Base-by-base conservation (phyloP, 805 yeast genomes). In the Lachancea waltii region DNA sequence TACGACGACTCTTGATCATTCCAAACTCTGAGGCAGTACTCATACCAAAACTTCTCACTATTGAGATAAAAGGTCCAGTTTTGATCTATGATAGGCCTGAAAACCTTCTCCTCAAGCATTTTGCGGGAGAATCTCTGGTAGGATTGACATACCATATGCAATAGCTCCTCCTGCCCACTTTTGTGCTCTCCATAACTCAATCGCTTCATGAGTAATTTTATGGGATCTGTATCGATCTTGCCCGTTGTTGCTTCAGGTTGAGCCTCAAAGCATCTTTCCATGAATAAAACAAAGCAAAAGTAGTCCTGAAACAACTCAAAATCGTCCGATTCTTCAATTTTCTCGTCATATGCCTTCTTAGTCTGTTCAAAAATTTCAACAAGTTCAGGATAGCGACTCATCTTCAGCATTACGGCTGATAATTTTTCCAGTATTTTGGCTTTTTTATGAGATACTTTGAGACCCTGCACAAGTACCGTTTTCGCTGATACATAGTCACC, bases 271-370 rank as follows among this genome's bases (percentile, higher is more conserved):
- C 29, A 17, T 21, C 28, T 26, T 22, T 38, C 50, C 15, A 38
- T 16, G 30, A 59, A 59, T 11, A 48, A 32, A 24, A 45, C 39
- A 34, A 45, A 53, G 21, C 56, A 56, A n/a, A 59, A 41, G 34
- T 45, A 52, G 35, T 59, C 64, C 54, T 57, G 51, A 39, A 59
- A 58, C 11, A 56, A 14, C 24, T 53, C 53, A 34, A 53, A 58
- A 32, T 53, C 56, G 18, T 56, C 56, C 7, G 43, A 31, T 3
- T 42, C 38, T 20, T 52, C 51, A 3, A 58, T 38, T 18, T 45
- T 38, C n/a, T 43, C 27, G 9, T 43, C 37, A 32, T 41, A 49
- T 2, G 51, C 46, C 1, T 18, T 25, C 20, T 45, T 40, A 5
- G 49, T 22, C 30, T 39, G 37, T 7, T 42, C 23, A 13, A 51